A percentile compares a stretch with the other conserved stretches of the same genome.
Evolutionary conservation across 2,329 filamentous ascomycete species (phyloP).

Genomic region (Tolypocladium cylindrosporum): DNA sequence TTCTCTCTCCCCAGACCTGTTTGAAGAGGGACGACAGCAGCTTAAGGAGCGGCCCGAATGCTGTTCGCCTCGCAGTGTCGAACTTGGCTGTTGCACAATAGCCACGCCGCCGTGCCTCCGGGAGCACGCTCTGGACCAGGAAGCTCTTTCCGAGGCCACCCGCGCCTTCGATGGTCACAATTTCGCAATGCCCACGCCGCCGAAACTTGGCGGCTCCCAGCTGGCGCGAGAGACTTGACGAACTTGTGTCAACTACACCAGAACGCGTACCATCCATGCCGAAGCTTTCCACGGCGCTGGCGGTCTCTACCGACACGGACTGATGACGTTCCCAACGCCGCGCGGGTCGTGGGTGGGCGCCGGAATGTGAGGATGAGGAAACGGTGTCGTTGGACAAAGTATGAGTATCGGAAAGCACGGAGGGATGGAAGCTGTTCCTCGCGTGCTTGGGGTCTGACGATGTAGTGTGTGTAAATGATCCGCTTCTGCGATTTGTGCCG

Average conservation of each 20-base stretch:
- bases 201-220: constrained; percentile 48
- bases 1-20: constrained; percentile 57
- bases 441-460: constrained; percentile 29
- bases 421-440: constrained; percentile 29
- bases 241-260: constrained; percentile 33
- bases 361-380: constrained; percentile 37
- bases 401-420: constrained; percentile 29
- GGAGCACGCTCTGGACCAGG: constrained; percentile 51
- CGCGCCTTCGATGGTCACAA: constrained; percentile 50
- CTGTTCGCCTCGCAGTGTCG: constrained; percentile 48
- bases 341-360: constrained; percentile 23
- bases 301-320: constrained; percentile 38
- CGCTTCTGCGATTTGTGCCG: constrained; percentile 37
- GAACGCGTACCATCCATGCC: constrained; percentile 32
- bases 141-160: constrained; percentile 57
- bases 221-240: constrained; percentile 42
- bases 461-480: constrained; percentile 36
- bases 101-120: constrained; percentile 49
- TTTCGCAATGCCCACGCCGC: constrained; percentile 52
- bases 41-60: constrained; percentile 54
- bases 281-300: constrained; percentile 34
- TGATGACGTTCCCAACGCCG: constrained; percentile 43
- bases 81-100: constrained; percentile 60
- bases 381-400: constrained; percentile 34
- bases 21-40: constrained; percentile 57